Evolutionary conservation across 116 monocot species (phyloP), one percentile per base, ranked within the genome.

Genomic region (Papilionanthe hybrid): DNA sequence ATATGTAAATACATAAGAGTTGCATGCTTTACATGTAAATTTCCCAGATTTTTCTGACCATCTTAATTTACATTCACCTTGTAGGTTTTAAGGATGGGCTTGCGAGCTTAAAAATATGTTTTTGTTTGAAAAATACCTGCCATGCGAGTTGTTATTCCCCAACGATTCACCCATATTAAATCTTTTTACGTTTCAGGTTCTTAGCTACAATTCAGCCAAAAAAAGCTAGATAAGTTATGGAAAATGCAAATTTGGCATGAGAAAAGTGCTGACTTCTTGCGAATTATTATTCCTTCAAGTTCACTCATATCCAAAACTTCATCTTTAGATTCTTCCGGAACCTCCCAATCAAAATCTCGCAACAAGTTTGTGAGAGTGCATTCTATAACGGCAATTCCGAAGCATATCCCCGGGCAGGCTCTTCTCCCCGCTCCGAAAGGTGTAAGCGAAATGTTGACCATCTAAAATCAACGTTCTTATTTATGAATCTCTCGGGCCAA

Each of bases 381-480:
- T 56, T 80, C 80, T 7, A 80, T 9, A 1, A 45, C 41, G 4
- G 77, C 69, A 43, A 55, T 9, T 5, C 77, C 55, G 20, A 80
- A 84, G 20, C 50, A 53, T 17, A 84, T 77, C 30, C 84, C 84
- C 4, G 84, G 84, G 76, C 84, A 84, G 18, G 27, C 67, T 65
- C 84, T 80, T 19, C 84, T 67, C 0, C 84, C 84, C 4, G 80
- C 84, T n/a, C 84, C 80, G 28, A 84, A 84, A 11, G 84, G 84
- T 29, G 77, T 53, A 45, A 80, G 43, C 5, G 65, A 27, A 67
- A 84, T 84, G 29, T n/a, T 60, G 80, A 22, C 85, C 85, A n/a
- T 55, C 48, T 57, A 32, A 81, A 85, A 22, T 85, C 85, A 48
- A 81, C 47, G 1, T 47, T 32, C 23, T 45, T 50, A 42, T 28